Evolutionary conservation across 164 flowering plant genomes (phyloP), one percentile per base, ranked within the genome.

Genomic region (Warburgia ugandensis): DNA sequence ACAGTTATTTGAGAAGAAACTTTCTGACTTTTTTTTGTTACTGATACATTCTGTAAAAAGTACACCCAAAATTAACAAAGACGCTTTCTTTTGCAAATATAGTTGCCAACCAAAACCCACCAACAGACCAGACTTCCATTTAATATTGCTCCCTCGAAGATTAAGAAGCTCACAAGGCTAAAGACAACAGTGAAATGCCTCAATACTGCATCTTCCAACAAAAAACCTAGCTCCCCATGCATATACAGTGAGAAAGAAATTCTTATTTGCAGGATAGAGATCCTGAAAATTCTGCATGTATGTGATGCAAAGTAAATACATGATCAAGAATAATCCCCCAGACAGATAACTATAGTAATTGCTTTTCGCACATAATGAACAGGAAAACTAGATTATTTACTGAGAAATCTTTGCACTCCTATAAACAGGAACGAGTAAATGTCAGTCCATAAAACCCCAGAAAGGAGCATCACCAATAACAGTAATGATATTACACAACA

Each of bases 51-150:
- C n/a, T n/a, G n/a, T n/a, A n/a, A n/a, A n/a, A n/a, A 37, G 17
- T 37, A 16, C 14, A 37, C 17, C 17, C 14, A 37, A 14, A 37
- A 4, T 20, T 37, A 20, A 37, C 17, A 37, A 14, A 14, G 17
- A 37, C 14, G 41, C 41, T 37, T 14, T 37, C 17, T 20, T 37
- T 37, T 37, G 41, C 13, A 37, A 37, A 37, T 37, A 7, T 20
- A 37, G 17, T 37, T 14, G 5, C 17, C 10, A 16, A 42, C 25
- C 45, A 16, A 42, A 42, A 16, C 22, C 45, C 26, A 42, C 19
- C 45, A 42, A 22, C 45, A 9, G 19, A 42, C 45, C 45, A 42
- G 45, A 42, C 20, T 42, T 16, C 45, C 25, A 37, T 37, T 37
- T 37, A 37, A 16, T 37, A 20, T 37, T 14, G 41, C 41, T 37